Evolutionary conservation across 83 land plant species (phyloP).

Genomic region (Diphasiastrum complanatum): DNA sequence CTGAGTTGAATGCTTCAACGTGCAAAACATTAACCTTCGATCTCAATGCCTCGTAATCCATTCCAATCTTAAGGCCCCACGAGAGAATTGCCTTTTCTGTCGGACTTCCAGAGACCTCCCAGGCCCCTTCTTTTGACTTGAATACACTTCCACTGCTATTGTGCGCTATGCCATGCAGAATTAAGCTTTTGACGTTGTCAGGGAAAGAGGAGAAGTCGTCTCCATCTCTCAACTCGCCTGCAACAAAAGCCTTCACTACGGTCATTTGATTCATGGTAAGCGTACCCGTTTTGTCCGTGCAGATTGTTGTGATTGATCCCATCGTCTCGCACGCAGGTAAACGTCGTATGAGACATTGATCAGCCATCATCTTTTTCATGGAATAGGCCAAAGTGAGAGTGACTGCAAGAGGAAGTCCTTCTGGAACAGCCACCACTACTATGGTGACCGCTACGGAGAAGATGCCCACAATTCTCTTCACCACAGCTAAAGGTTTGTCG

Average conservation of each 20-base stretch:
- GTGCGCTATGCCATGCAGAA: conserved; percentile 37
- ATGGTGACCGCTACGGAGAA: conserved; percentile 51
- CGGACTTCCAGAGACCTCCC: conserved; percentile 41
- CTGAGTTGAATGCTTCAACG: conserved; percentile 47
- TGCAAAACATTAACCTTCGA: conserved; percentile 16
- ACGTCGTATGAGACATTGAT: conserved; percentile 52
- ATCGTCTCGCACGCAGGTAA: conserved; percentile 81
- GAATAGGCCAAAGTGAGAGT: conserved; percentile 59
- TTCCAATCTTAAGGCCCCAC: conserved; percentile 39
- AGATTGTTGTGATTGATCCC: conserved; percentile 69
- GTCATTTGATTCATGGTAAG: conserved; percentile 59
- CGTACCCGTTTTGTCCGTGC: conserved; percentile 80
- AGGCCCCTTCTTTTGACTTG: conserved; percentile 8
- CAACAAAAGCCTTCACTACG: conserved; percentile 2
- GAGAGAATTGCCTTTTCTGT: conserved; percentile 52
- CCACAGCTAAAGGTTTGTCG: conserved; percentile 2
- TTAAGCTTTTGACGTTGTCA: conserved; percentile 10
- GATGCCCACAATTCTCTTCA: conserved; percentile 32
- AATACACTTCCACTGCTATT: conserved; percentile 45
- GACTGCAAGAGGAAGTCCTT: conserved; percentile 58
- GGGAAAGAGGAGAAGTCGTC: background rate
- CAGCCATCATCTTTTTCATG: conserved; percentile 65
- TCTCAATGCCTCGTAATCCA: conserved; percentile 31
- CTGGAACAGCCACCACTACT: conserved; percentile 68
- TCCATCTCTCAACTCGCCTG: background rate